phyloP scores from a whole-genome alignment of 1,284 basidiomycete genomes.

The Leccinum angustisporum region DNA sequence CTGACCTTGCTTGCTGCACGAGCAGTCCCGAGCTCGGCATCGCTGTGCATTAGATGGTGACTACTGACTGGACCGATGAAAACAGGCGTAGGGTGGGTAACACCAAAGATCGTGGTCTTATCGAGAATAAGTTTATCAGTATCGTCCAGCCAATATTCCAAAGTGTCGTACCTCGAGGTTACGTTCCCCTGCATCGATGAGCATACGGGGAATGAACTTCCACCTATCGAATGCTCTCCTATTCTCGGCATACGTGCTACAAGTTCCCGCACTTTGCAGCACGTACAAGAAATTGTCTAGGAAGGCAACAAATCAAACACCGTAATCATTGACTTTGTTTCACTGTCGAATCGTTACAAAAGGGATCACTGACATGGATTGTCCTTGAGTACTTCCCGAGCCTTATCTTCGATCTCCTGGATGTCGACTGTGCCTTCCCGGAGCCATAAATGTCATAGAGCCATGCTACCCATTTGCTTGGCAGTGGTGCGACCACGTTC shows the following conservation, averaged over 20 bases:
- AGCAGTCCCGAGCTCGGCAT: slow-evolving; percentile 70
- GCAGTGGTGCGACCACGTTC: slow-evolving; percentile 22
- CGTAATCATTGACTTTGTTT: neutral
- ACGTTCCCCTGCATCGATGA: slow-evolving; percentile 65
- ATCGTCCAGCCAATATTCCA: neutral
- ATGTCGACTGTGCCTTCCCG: slow-evolving; percentile 40
- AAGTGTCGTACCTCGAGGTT: slow-evolving; percentile 52
- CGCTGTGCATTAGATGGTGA: slow-evolving; percentile 65
- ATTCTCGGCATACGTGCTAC: slow-evolving; percentile 58
- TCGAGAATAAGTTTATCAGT: neutral
- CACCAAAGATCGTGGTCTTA: slow-evolving; percentile 70
- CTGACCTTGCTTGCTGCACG: slow-evolving; percentile 62
- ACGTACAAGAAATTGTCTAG: slow-evolving; percentile 64
- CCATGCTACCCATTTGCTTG: slow-evolving; percentile 24
- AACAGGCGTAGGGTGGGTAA: slow-evolving; percentile 61
- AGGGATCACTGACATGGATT: slow-evolving; percentile 31
- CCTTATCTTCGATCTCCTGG: slow-evolving; percentile 45
- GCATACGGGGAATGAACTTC: slow-evolving; percentile 74
- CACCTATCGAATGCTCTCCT: slow-evolving; percentile 55
- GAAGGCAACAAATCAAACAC: neutral
- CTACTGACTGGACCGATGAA: slow-evolving; percentile 76
- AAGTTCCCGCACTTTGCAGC: slow-evolving; percentile 60
- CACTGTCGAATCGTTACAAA: neutral
- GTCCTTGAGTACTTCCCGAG: slow-evolving; percentile 43
- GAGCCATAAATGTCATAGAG: slow-evolving; percentile 26